Percentiles rank a stretch among this genome's conserved stretches.
Conservation (phyloP, 257 asterid genomes). For the Capsicum baccatum region DNA sequence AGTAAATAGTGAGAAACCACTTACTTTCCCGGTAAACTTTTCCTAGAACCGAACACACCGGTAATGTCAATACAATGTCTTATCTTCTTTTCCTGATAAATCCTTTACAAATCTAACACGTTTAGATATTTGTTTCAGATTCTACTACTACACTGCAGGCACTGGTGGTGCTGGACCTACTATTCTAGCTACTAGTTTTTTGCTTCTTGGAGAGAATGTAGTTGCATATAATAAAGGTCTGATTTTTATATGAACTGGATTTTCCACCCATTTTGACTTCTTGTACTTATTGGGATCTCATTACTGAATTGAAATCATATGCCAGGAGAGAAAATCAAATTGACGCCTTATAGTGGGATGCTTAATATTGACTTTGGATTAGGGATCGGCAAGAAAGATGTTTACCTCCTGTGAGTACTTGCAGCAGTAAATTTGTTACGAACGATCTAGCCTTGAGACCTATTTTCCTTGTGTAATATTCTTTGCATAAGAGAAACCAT, state of each 20-base stretch:
- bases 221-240: slow-evolving; percentile 90
- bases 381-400: slow-evolving; percentile 85
- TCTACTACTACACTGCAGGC: slow-evolving; percentile 95
- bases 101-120: slow-evolving; percentile 19
- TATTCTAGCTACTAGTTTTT: slow-evolving; percentile 86
- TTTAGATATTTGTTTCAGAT: slow-evolving; percentile 51
- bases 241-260: slow-evolving; percentile 22
- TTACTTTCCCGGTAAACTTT: background rate
- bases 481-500: background rate
- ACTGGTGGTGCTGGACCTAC: slow-evolving; percentile 98
- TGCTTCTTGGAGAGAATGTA: slow-evolving; percentile 96
- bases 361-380: slow-evolving; percentile 84
- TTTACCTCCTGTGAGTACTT: slow-evolving; percentile 77
- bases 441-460: background rate
- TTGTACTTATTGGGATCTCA: slow-evolving; percentile 16
- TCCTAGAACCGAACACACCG: background rate
- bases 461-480: background rate
- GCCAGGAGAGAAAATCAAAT: slow-evolving; percentile 72
- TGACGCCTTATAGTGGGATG: slow-evolving; percentile 95
- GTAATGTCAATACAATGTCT: background rate
- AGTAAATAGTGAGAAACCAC: background rate
- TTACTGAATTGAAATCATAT: slow-evolving; percentile 14
- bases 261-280: background rate
- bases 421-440: background rate
- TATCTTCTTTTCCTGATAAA: background rate